Evolutionary conservation across 176 grass and related monocot genomes (phyloP).

Genomic region (Alopecurus myosuroides): DNA sequence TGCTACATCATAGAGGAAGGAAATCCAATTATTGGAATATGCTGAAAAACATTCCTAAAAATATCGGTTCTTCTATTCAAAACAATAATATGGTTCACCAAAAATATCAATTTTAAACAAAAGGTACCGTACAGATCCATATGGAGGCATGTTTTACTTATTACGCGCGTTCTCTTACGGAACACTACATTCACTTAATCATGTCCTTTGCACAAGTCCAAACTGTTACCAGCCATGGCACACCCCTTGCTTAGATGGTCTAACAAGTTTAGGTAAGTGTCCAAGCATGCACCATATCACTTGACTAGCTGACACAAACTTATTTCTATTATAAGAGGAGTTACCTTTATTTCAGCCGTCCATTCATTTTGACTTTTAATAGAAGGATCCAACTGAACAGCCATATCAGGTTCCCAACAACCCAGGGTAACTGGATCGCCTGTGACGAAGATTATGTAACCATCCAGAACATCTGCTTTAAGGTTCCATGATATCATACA

Average conservation of each 20-base stretch:
- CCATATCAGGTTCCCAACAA: constrained; percentile 77
- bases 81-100: background rate
- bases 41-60: background rate
- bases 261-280: background rate
- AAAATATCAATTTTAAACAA: background rate
- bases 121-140: background rate
- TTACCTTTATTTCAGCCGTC: constrained; percentile 74
- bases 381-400: constrained; percentile 66
- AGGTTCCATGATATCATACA: constrained; percentile 80
- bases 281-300: background rate
- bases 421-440: constrained; percentile 81
- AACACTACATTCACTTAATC: background rate
- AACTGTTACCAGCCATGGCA: background rate
- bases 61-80: background rate
- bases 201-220: background rate
- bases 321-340: constrained; percentile 1
- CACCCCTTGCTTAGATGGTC: background rate
- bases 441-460: constrained; percentile 63
- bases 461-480: constrained; percentile 70
- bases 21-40: background rate
- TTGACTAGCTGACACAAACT: background rate
- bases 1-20: background rate
- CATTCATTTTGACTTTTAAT: constrained; percentile 53
- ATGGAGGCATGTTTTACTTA: background rate
- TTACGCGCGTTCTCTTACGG: background rate